Conservation (phyloP, 2,329 filamentous ascomycete genomes). For the Tothia fuscella region DNA sequence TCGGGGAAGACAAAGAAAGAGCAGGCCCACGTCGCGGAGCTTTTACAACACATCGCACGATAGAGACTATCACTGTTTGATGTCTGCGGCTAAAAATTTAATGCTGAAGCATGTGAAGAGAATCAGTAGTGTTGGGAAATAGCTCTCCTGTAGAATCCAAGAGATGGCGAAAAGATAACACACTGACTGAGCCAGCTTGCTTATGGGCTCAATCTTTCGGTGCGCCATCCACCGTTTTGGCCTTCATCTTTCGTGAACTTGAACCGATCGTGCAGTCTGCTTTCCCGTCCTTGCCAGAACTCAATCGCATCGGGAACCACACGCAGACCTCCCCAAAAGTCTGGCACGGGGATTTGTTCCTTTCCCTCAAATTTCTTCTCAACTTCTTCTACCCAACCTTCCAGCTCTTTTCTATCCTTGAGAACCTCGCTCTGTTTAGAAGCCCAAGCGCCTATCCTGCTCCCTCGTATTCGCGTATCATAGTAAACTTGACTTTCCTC, state of each 20-base stretch:
- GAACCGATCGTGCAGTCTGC: conserved; percentile 87
- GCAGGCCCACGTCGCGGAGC: too few relatives aligned
- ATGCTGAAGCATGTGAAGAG: too few relatives aligned
- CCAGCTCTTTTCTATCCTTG: conserved; percentile 56
- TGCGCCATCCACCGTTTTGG: conserved; percentile 44
- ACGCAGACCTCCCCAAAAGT: conserved; percentile 88
- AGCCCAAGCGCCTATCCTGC: conserved; percentile 83
- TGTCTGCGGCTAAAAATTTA: too few relatives aligned
- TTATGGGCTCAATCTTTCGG: conserved; percentile 66
- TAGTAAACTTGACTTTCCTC: conserved; percentile 63
- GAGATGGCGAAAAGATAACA: too few relatives aligned
- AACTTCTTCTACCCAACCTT: conserved; percentile 63
- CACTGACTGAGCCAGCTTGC: too few relatives aligned
- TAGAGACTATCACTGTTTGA: too few relatives aligned
- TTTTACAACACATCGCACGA: too few relatives aligned
- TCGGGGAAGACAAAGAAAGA: too few relatives aligned
- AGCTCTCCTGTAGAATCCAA: too few relatives aligned
- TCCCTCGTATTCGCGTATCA: conserved; percentile 60
- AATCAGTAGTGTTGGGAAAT: too few relatives aligned
- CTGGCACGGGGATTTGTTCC: conserved; percentile 77
- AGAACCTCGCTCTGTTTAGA: conserved; percentile 77
- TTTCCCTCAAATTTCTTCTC: conserved; percentile 62
- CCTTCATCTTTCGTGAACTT: conserved; percentile 55
- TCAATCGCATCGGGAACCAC: conserved; percentile 78
- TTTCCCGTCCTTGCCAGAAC: conserved; percentile 92